phyloP scores from a whole-genome alignment of 495 filamentous ascomycete genomes.

The Aspergillus bertholletiae region DNA sequence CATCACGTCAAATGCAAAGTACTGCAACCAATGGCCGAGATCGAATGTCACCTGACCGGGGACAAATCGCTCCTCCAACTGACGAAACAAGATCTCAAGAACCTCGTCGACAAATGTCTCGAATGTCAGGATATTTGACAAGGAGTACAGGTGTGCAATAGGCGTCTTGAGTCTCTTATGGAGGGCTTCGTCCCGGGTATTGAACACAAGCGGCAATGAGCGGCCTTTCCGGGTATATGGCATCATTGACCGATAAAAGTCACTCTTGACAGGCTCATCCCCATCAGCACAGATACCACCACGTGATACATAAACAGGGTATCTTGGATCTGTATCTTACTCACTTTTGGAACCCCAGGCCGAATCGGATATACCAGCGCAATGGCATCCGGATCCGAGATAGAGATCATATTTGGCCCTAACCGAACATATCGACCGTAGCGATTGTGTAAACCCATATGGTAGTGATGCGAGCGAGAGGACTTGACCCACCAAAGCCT shows the following conservation, averaged over 20 bases:
- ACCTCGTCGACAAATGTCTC: conserved; percentile 31
- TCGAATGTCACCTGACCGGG: conserved; percentile 17
- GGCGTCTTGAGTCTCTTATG: conserved; percentile 34
- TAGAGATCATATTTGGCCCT: conserved; percentile 53
- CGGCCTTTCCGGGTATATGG: conserved; percentile 9
- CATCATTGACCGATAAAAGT: background rate
- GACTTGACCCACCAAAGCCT: conserved; percentile 27
- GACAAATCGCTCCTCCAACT: conserved; percentile 29
- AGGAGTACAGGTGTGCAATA: conserved; percentile 34
- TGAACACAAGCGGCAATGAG: conserved; percentile 28
- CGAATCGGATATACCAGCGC: conserved; percentile 32
- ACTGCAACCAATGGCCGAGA: conserved; percentile 38
- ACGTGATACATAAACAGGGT: background rate
- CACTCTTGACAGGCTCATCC: background rate
- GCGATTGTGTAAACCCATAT: conserved; percentile 36
- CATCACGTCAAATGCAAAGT: conserved; percentile 43
- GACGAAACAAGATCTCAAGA: conserved; percentile 23
- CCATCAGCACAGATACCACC: conserved; percentile 17
- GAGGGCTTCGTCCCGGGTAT: conserved; percentile 30
- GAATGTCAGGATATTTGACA: conserved; percentile 27
- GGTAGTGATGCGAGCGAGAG: conserved; percentile 22
- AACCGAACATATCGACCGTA: conserved; percentile 55
- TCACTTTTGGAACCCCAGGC: conserved; percentile 22
- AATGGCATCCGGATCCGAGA: conserved; percentile 43
- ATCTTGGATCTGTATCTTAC: background rate